phyloP scores from a whole-genome alignment of 2,329 filamentous ascomycete genomes.

The Colletotrichum gloeosporioides region DNA sequence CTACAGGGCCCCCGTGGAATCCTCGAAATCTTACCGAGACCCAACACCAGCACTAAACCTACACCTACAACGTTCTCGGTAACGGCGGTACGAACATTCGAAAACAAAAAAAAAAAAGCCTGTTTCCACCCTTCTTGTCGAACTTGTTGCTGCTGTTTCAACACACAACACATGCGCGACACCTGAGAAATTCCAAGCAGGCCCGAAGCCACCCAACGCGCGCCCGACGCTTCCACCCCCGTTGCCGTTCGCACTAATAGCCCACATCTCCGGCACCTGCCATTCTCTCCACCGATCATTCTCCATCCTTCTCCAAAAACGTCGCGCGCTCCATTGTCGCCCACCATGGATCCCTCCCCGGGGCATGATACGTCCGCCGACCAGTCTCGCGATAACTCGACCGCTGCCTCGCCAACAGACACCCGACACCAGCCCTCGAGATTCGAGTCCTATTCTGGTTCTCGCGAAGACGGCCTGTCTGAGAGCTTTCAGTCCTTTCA shows the following conservation, averaged over 20 bases:
- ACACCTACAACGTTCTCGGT: neutral
- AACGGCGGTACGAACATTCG: neutral
- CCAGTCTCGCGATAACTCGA: slow-evolving; percentile 40
- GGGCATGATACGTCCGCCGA: slow-evolving; percentile 40
- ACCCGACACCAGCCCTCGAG: slow-evolving; percentile 45
- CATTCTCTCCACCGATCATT: slow-evolving; percentile 9
- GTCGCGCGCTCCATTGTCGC: slow-evolving; percentile 6
- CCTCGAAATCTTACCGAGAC: neutral
- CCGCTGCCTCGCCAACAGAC: slow-evolving; percentile 54
- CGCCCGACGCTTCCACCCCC: neutral
- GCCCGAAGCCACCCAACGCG: neutral
- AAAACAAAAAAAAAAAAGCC: neutral
- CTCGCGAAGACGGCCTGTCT: slow-evolving; percentile 49
- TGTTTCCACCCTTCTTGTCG: neutral
- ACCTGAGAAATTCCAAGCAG: neutral
- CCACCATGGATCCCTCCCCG: slow-evolving; percentile 50
- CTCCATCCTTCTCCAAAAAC: slow-evolving; percentile 2
- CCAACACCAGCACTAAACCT: neutral
- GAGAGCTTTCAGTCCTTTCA: slow-evolving; percentile 65
- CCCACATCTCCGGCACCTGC: slow-evolving; percentile 13
- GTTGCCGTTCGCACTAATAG: slow-evolving; percentile 7
- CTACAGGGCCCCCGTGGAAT: neutral
- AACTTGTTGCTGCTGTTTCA: neutral
- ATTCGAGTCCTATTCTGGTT: slow-evolving; percentile 36
- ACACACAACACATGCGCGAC: neutral